Evolutionary conservation across 495 filamentous ascomycete genomes (phyloP), one percentile per base, ranked within the genome.

Genomic region (Hyaloscypha hepaticicola): DNA sequence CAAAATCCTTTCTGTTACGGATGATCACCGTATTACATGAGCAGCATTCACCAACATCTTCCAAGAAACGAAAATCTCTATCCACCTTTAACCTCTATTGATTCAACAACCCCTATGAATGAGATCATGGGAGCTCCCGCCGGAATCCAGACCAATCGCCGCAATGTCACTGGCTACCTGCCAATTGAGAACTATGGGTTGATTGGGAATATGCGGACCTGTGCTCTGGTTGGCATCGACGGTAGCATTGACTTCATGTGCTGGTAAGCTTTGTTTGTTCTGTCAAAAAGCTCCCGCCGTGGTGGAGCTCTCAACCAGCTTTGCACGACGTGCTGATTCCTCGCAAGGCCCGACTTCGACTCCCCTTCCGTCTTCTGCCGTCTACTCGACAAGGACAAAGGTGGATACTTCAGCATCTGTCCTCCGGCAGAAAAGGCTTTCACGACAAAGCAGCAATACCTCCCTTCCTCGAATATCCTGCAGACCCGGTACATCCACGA

Each of bases 161-260:
- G 65, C 22, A 31, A 58, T 52, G 55, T 38, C 7, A 70, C 64
- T 1, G 76, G 77, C 12, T 89, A 89, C 67, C 82, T 83, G 33
- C 83, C 88, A 58, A 88, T 91, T 63, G 88, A 90, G 69, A 81
- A 90, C 70, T 91, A 91, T 79, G 88, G 88, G 31, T 77, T 91
- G 65, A 88, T 90, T 71, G 88, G 88, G 16, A 90, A 90, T 70
- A 90, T 90, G 88, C 80, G 85, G 69, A 90, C 88, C n/a, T 88
- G 86, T 75, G 88, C 88, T 25, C 76, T 91, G 28, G 82, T 90
- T 33, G 87, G 85, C 71, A 87, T 88, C 70, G 85, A 86, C 65
- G 88, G 88, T 16, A 87, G 85, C 67, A 70, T 90, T 67, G 88
- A 90, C 73, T 90, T 83, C 68, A 89, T 91, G 87, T 91, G 88